These are phyloP conservation scores for Pisolithus thermaeus DNA, from an alignment of 1,284 basidiomycete species.

Conservation along the genomic window DNA sequence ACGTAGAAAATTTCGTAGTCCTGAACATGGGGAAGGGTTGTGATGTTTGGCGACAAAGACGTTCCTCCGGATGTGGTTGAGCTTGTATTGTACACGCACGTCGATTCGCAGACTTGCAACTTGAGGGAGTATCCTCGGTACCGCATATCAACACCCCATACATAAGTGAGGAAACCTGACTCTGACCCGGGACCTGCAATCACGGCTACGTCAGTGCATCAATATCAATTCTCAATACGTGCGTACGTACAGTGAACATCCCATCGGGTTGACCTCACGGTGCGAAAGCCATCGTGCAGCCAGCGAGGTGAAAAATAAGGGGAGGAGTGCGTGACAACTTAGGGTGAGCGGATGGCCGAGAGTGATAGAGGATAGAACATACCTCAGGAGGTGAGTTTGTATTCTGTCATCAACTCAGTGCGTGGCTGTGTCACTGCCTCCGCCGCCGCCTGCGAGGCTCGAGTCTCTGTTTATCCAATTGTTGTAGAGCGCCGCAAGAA, in stretches of 20 bases:
- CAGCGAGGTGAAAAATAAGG: background rate
- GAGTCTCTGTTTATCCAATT: conserved; percentile 37
- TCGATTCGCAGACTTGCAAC: conserved; percentile 41
- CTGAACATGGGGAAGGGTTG: conserved; percentile 1
- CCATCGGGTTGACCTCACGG: conserved; percentile 74
- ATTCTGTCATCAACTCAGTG: conserved; percentile 89
- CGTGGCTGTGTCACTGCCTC: conserved; percentile 36
- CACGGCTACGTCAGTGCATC: background rate
- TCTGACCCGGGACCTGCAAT: conserved; percentile 79
- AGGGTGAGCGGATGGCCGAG: conserved; percentile 9
- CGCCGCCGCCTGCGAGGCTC: conserved; percentile 38
- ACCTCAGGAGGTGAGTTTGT: conserved; percentile 46
- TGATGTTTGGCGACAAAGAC: conserved; percentile 83
- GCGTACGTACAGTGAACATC: conserved; percentile 87
- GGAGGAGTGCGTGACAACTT: background rate
- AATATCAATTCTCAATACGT: background rate
- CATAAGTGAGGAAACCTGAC: too few relatives aligned
- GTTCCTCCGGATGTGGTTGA: conserved; percentile 58
- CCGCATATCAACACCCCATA: conserved; percentile 95
- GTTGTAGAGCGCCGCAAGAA: background rate
- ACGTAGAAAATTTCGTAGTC: background rate
- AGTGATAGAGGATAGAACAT: background rate
- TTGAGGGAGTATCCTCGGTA: conserved; percentile 93
- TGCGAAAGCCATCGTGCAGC: background rate
- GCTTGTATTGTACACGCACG: background rate